These are phyloP conservation scores for Fomitopsis betulina DNA, from an alignment of 1,284 basidiomycete genomes.

Conservation along the genomic window DNA sequence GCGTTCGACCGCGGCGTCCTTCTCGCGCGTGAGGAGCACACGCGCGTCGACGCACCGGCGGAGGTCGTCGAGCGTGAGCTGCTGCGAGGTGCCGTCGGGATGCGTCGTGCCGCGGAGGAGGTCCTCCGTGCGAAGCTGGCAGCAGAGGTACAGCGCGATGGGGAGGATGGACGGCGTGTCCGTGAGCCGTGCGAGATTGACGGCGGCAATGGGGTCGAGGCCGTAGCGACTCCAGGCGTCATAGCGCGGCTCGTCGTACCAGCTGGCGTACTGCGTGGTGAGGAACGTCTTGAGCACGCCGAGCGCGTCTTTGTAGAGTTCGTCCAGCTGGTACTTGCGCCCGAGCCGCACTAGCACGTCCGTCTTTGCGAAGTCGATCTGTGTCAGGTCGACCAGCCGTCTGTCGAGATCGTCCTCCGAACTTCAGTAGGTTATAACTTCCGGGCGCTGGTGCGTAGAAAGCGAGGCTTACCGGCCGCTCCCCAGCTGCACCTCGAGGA, in stretches of 20 bases:
- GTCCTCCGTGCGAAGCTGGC: neutral
- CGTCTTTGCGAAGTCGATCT: neutral
- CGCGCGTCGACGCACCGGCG: constrained; percentile 1
- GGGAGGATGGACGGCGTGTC: constrained; percentile 5
- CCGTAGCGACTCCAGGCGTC: neutral
- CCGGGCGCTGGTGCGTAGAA: neutral
- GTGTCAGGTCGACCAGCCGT: neutral
- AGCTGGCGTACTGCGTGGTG: constrained; percentile 4
- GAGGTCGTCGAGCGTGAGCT: constrained; percentile 5
- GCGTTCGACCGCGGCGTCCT: neutral
- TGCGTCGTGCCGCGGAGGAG: neutral
- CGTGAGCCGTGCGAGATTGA: constrained; percentile 1
- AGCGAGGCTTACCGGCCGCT: neutral
- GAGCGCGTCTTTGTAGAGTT: neutral
- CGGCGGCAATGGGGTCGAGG: neutral
- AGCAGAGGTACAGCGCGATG: constrained; percentile 7
- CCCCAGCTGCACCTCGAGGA: neutral
- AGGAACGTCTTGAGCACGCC: neutral
- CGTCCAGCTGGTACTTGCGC: neutral
- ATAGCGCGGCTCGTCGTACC: neutral
- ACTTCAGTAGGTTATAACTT: neutral
- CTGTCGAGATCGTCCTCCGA: neutral
- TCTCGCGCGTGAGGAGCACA: neutral
- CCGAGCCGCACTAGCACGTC: neutral
- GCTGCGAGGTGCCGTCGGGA: constrained; percentile 3